These are phyloP conservation scores for Aspergillus aculeatus DNA, from an alignment of 2,329 filamentous ascomycete species.

Conservation along the genomic window DNA sequence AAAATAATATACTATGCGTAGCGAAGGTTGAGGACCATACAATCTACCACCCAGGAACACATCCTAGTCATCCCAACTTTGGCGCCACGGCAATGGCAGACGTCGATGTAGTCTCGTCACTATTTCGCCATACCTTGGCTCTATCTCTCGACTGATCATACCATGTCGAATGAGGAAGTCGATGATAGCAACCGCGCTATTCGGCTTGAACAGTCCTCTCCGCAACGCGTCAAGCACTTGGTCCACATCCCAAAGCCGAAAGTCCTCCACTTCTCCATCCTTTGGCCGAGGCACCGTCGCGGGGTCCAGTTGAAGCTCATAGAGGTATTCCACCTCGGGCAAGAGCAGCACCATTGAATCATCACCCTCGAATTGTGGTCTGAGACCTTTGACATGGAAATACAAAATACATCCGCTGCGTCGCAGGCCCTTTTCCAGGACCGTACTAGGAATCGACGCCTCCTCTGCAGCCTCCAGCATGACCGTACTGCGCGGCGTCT, in stretches of 20 bases:
- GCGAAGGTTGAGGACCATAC: no score
- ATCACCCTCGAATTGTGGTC: constrained; percentile 12
- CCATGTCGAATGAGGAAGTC: constrained; percentile 36
- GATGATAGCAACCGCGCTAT: constrained; percentile 32
- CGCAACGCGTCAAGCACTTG: constrained; percentile 28
- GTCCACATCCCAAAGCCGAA: constrained; percentile 27
- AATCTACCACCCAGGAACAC: no score
- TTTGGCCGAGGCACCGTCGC: constrained; percentile 23
- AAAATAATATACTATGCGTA: no score
- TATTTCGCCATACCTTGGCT: constrained; percentile 32
- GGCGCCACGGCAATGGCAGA: background rate
- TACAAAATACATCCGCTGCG: constrained; percentile 5
- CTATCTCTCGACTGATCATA: constrained; percentile 29
- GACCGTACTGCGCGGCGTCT: constrained; percentile 26
- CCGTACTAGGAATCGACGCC: constrained; percentile 13
- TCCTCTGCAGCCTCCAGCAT: constrained; percentile 25
- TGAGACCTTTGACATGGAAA: constrained; percentile 8
- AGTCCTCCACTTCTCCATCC: constrained; percentile 32
- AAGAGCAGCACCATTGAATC: constrained; percentile 16
- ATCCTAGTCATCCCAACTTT: no score
- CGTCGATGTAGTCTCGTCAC: constrained; percentile 28
- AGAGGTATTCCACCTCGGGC: constrained; percentile 36
- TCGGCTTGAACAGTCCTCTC: constrained; percentile 30
- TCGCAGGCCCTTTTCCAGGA: background rate
- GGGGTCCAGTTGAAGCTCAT: constrained; percentile 30